Evolutionary conservation across 2,329 filamentous ascomycete genomes (phyloP), one percentile per base, ranked within the genome.

Genomic region (Fusarium bactridioides): DNA sequence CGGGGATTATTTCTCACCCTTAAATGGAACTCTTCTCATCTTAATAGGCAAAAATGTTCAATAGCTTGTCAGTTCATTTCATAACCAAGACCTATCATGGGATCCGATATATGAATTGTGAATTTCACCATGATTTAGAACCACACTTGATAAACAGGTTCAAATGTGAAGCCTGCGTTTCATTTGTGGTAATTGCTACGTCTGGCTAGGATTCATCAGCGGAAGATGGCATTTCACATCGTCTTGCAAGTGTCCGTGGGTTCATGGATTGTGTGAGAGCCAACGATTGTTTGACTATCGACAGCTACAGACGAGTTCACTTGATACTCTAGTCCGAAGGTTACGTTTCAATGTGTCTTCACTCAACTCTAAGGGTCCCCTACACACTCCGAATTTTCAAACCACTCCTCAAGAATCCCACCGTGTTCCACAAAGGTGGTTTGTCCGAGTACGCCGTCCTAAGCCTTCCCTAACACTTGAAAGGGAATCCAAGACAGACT

Each of bases 381-480:
- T 73, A 78, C 78, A 79, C 76, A 57, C 77, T 77, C 78, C 77
- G 58, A 58, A 56, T 61, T 75, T 70, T 71, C 61, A 74, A 70
- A 69, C 67, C 73, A 64, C 69, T 67, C 59, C 69, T 66, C 67
- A 62, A 59, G 60, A 65, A 56, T 67, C 61, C 67, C 67, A 63
- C 61, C 64, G 48, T 70, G 50, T 60, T 64, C 72, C 74, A 69
- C 67, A 59, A 72, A 69, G 48, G 61, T 69, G 64, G 64, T 48
- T 67, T 76, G 43, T 76, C 72, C 62, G 70, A 76, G 67, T 67
- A 71, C 65, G 75, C 72, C 74, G 64, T 71, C 65, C 69, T 71
- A 64, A 35, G 64, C 51, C 47, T 69, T 74, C 78, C 78, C 80
- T 70, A 74, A 79, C 80, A 81, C 80, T 81, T 79, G 79, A 81